phyloP scores from a whole-genome alignment of 495 filamentous ascomycete genomes.

The Trichoderma reesei region DNA sequence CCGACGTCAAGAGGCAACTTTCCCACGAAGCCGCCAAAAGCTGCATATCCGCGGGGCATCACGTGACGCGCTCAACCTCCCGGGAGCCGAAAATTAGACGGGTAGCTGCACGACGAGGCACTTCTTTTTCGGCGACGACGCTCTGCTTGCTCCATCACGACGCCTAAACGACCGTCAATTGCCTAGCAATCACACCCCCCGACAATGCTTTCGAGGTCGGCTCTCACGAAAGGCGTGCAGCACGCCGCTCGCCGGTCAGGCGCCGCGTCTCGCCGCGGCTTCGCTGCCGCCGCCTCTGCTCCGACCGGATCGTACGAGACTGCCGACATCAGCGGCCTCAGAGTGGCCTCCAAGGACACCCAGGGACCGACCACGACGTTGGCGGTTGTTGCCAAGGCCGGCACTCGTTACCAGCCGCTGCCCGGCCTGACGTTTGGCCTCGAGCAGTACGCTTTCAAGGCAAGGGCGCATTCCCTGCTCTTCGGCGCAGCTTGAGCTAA shows the following conservation, averaged over 20 bases:
- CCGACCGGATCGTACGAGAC: constrained; percentile 76
- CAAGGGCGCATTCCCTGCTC: constrained; percentile 27
- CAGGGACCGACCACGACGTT: constrained; percentile 80
- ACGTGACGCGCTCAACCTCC: constrained; percentile 5
- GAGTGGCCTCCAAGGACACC: constrained; percentile 81
- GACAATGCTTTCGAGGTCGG: constrained; percentile 78
- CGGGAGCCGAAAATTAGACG: constrained; percentile 28
- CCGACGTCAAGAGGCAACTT: constrained; percentile 1
- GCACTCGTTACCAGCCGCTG: constrained; percentile 78
- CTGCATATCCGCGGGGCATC: constrained; percentile 7
- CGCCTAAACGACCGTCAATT: constrained; percentile 29
- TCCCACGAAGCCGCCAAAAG: not conserved
- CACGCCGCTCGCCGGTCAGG: constrained; percentile 61
- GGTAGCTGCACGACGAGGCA: constrained; percentile 14
- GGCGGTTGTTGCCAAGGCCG: constrained; percentile 83
- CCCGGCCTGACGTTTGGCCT: constrained; percentile 86
- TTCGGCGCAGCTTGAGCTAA: constrained; percentile 35
- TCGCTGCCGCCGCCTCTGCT: constrained; percentile 72
- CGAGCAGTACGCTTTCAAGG: constrained; percentile 94
- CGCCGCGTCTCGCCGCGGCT: constrained; percentile 53
- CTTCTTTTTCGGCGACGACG: constrained; percentile 12
- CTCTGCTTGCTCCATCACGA: constrained; percentile 6
- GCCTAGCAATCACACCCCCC: constrained; percentile 36
- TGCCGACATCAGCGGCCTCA: constrained; percentile 75
- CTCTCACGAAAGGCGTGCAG: constrained; percentile 66